Evolutionary conservation across 2,329 filamentous ascomycete genomes (phyloP).

Genomic region (Cryphonectria radicalis): DNA sequence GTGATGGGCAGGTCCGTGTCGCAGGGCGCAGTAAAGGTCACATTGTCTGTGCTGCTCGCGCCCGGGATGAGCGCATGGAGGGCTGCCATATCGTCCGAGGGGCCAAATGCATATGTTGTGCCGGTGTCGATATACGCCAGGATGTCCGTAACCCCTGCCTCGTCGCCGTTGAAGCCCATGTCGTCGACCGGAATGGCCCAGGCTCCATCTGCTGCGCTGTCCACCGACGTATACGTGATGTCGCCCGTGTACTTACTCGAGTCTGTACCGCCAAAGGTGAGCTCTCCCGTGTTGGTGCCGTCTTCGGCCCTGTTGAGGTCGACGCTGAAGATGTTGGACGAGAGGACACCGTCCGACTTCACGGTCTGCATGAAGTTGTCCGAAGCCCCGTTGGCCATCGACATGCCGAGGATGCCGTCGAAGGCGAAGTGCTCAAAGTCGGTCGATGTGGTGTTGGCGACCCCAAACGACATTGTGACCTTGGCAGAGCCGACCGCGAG

Average conservation of each 20-base stretch:
- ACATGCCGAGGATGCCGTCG: constrained; percentile 84
- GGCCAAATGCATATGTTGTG: constrained; percentile 78
- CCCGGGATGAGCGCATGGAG: constrained; percentile 72
- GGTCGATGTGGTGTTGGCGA: constrained; percentile 71
- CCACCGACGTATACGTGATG: constrained; percentile 66
- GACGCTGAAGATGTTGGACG: constrained; percentile 70
- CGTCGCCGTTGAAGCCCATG: constrained; percentile 63
- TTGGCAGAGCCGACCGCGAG: constrained; percentile 69
- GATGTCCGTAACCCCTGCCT: constrained; percentile 57
- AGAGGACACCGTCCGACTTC: constrained; percentile 57
- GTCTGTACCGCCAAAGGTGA: constrained; percentile 77
- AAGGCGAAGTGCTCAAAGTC: constrained; percentile 82
- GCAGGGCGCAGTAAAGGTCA: constrained; percentile 76
- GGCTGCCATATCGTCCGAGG: constrained; percentile 65
- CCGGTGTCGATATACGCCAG: constrained; percentile 82
- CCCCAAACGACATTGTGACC: constrained; percentile 69
- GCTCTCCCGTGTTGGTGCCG: constrained; percentile 70
- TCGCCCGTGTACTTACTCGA: constrained; percentile 67
- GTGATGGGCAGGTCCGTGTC: constrained; percentile 63
- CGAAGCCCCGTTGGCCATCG: constrained; percentile 61
- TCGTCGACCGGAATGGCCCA: constrained; percentile 78
- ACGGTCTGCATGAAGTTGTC: constrained; percentile 72
- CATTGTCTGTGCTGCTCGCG: constrained; percentile 58
- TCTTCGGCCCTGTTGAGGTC: constrained; percentile 71
- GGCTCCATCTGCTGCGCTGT: constrained; percentile 54